Base-by-base conservation (phyloP, 148 eudicot species). In the Arctostaphylos glauca region DNA sequence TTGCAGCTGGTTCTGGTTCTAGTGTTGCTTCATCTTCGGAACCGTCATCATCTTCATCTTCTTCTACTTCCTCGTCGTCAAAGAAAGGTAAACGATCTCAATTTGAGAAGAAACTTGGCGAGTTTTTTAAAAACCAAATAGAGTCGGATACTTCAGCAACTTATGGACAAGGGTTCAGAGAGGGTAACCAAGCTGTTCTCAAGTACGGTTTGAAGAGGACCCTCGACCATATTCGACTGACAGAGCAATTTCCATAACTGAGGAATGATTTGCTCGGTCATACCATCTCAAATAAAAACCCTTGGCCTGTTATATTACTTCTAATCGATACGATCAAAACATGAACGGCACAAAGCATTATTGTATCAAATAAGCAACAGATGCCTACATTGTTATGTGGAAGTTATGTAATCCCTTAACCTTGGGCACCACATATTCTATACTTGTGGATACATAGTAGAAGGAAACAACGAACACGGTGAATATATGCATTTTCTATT, bases 161-260 rank as follows among this genome's bases (percentile, higher is more conserved):
- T 16, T 96, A 96, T 83, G 99, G 99, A 55, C 98, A 90, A 56
- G 99, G 99, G 43, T 96, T 96, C 90, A 93, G 98, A 86, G 91
- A 84, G 82, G 99, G 99, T 43, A 89, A 93, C 64, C 83, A 89
- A 82, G 94, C 99, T 16, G 96, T 92, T 85, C 89, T 81, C 84
- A 94, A 92, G 88, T 94, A 93, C 83, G 99, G 98, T 52, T 91
- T 96, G 9, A 93, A 81, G 84, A 94, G 94, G 81, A 96, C 99
- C 58, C 98, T 96, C 66, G 94, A 94, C 77, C 98, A 96, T 87
- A 93, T 96, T 80, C 87, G 84, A 84, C 86, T 91, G 73, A 96
- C 99, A 0, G 98, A 91, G 70, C 85, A 85, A 75, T 96, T 92
- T 84, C 99, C 52, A 43, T 64, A 78, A 38, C 38, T 38, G 64